Evolutionary conservation across 352 stramenopile species (phyloP).

Genomic region (Stramenopiles sp.): DNA sequence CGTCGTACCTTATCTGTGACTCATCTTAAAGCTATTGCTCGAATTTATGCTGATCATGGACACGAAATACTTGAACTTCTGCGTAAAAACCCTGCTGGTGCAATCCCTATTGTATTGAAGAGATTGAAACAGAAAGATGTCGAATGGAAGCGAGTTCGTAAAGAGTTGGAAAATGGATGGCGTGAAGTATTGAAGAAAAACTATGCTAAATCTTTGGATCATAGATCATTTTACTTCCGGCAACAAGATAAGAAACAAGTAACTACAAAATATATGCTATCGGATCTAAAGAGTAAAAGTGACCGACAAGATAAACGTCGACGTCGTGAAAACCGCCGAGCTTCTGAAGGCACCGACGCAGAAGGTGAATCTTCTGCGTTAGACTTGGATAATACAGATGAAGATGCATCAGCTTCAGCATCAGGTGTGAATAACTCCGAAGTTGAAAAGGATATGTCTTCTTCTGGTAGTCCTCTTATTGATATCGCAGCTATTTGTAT

Average conservation of each 20-base stretch:
- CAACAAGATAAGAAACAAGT: constrained; percentile 86
- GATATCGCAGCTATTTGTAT: constrained; percentile 16
- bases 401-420: not conserved
- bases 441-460: constrained; percentile 15
- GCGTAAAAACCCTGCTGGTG: constrained; percentile 63
- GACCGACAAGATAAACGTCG: not conserved
- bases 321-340: constrained; percentile 3
- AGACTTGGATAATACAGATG: not conserved
- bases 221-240: constrained; percentile 93
- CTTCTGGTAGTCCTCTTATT: constrained; percentile 34
- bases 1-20: constrained; percentile 64
- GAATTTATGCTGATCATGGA: constrained; percentile 81
- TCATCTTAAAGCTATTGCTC: constrained; percentile 83
- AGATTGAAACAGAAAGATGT: constrained; percentile 87
- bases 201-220: constrained; percentile 91
- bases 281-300: constrained; percentile 1
- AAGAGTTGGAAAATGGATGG: constrained; percentile 80
- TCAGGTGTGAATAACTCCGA: not conserved
- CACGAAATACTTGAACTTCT: constrained; percentile 57
- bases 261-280: constrained; percentile 59
- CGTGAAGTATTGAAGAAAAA: constrained; percentile 87
- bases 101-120: constrained; percentile 87
- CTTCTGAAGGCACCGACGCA: not conserved
- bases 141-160: constrained; percentile 61
- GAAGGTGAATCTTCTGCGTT: not conserved